Percentiles rank a stretch among this genome's conserved stretches.
Conservation (phyloP, 106 monocot genomes). For the Platanthera guangdongensis region DNA sequence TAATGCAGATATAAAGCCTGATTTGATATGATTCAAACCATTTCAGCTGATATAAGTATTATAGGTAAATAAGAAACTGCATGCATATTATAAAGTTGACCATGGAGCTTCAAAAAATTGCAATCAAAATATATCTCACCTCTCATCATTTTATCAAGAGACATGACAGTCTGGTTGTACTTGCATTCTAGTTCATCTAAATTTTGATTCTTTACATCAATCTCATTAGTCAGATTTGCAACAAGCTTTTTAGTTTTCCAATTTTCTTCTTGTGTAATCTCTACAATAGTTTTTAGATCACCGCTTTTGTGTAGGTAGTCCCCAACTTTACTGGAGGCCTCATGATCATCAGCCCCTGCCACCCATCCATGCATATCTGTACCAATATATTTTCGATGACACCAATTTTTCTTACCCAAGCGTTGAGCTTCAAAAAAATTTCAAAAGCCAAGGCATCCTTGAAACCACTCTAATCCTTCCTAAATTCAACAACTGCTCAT, state of each 20-base stretch:
- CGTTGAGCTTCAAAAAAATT: conserved; percentile 15
- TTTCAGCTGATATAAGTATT: not conserved
- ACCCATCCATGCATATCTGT: conserved; percentile 33
- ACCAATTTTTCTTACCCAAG: conserved; percentile 25
- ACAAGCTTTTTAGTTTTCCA: conserved; percentile 23
- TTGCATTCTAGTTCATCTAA: conserved; percentile 21
- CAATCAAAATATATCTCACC: not conserved
- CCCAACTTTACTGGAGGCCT: conserved; percentile 17
- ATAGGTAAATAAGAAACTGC: not conserved
- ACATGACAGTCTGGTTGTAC: conserved; percentile 15
- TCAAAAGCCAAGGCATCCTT: conserved; percentile 34
- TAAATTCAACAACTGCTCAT: conserved; percentile 30
- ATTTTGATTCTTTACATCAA: conserved; percentile 16
- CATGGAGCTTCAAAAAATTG: not conserved
- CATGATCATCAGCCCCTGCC: conserved; percentile 30
- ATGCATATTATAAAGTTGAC: not conserved
- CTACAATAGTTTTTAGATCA: conserved; percentile 24
- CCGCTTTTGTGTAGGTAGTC: conserved; percentile 21
- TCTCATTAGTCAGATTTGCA: conserved; percentile 16
- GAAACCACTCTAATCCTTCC: conserved; percentile 39
- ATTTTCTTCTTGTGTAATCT: conserved; percentile 15
- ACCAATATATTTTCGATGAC: not conserved
- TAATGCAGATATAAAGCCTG: no score
- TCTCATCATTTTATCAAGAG: conserved; percentile 22
- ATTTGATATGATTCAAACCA: no score